phyloP scores from a whole-genome alignment of 805 yeast genomes.

The Lipomyces anomalus region DNA sequence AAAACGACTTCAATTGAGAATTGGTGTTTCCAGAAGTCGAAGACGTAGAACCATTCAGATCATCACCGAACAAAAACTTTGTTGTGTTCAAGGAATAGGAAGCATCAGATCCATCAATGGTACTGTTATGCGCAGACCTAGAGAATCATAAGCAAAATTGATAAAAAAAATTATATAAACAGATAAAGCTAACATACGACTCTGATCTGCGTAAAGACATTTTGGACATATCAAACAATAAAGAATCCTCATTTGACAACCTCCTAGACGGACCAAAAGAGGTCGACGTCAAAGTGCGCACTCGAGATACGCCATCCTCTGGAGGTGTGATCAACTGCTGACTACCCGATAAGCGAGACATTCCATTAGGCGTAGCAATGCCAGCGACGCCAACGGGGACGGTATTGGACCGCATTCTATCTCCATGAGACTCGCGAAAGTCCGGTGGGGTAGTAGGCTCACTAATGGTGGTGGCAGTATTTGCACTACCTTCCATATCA shows the following conservation, averaged over 20 bases:
- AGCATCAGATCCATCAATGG: slow-evolving; percentile 3
- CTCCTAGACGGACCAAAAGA: slow-evolving; percentile 19
- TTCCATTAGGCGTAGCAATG: slow-evolving; percentile 15
- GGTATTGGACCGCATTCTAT: slow-evolving; percentile 19
- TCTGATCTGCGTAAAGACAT: slow-evolving; percentile 9
- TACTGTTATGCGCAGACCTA: not conserved
- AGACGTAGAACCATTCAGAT: slow-evolving; percentile 4
- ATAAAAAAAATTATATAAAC: not conserved
- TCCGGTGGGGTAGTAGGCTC: slow-evolving; percentile 29
- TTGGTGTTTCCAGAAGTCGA: slow-evolving; percentile 4
- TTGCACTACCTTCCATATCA: slow-evolving; percentile 19
- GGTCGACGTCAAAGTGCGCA: slow-evolving; percentile 21
- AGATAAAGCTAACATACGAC: not conserved
- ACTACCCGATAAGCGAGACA: slow-evolving; percentile 11
- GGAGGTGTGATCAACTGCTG: slow-evolving; percentile 25
- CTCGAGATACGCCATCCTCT: slow-evolving; percentile 19
- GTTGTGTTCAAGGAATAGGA: slow-evolving; percentile 17
- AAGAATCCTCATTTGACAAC: slow-evolving; percentile 16
- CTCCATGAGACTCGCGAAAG: slow-evolving; percentile 22
- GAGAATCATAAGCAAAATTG: not conserved
- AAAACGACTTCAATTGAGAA: slow-evolving; percentile 21
- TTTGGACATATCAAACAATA: slow-evolving; percentile 12
- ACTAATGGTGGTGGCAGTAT: slow-evolving; percentile 17
- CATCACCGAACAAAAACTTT: slow-evolving; percentile 20
- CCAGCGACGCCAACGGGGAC: slow-evolving; percentile 21